Percentiles rank a stretch among this genome's conserved stretches.
Evolutionary conservation across 148 eudicot species (phyloP).

Genomic region (Nepenthes mirabilis): DNA sequence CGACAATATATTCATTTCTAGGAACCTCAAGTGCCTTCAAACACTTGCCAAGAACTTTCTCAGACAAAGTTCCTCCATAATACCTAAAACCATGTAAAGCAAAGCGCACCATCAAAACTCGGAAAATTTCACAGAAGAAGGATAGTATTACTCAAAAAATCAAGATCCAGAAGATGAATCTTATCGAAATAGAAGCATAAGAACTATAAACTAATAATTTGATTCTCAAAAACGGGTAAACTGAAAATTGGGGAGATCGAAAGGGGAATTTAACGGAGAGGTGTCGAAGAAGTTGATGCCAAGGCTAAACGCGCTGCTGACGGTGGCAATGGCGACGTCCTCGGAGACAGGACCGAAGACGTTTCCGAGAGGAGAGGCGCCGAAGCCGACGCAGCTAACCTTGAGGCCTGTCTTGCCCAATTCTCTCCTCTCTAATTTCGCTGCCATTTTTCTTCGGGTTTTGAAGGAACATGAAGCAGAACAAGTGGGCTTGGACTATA

Average conservation of each 20-base stretch:
- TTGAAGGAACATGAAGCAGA: too few species aligned
- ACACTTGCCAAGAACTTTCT: constrained; percentile 69
- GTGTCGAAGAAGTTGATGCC: constrained; percentile 98
- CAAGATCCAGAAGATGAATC: not conserved
- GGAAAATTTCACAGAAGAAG: not conserved
- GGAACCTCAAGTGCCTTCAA: constrained; percentile 79
- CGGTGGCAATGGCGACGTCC: constrained; percentile 57
- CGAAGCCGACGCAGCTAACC: constrained; percentile 79
- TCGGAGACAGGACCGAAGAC: constrained; percentile 78
- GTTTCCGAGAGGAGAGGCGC: constrained; percentile 93
- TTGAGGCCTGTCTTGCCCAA: constrained; percentile 83
- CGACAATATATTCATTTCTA: constrained; percentile 68
- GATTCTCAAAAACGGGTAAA: not conserved
- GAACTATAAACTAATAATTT: too few species aligned
- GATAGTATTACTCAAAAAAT: not conserved
- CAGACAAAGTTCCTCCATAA: constrained; percentile 93
- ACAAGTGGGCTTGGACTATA: too few species aligned
- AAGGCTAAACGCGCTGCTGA: constrained; percentile 44
- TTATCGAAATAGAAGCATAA: too few species aligned
- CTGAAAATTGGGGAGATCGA: not conserved
- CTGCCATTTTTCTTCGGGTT: too few species aligned
- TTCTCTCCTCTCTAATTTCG: constrained; percentile 36
- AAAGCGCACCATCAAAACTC: not conserved
- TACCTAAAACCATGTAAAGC: constrained; percentile 31
- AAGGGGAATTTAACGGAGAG: constrained; percentile 44